Evolutionary conservation across 2,329 filamentous ascomycete genomes (phyloP), one percentile per base, ranked within the genome.

Genomic region (Beauveria australis): DNA sequence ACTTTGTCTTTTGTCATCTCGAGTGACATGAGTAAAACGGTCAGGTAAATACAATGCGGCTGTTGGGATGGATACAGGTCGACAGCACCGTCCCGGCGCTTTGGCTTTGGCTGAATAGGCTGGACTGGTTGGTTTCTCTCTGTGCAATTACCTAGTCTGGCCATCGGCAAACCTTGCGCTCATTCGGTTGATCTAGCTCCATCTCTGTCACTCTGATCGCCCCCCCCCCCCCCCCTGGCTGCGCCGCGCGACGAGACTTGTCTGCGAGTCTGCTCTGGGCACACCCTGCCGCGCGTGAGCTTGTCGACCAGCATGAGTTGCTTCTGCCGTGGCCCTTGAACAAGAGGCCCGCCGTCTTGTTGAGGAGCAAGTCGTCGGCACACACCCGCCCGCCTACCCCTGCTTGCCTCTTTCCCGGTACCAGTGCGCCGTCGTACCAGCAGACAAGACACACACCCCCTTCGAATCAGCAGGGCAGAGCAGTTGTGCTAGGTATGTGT

Each of bases 121-220:
- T 37, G 33, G 24, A 48, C 12, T 40, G n/a, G 46, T 10, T 43
- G 44, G 37, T 65, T 66, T 71, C 70, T 71, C 70, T 72, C 52
- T 40, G 19, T 33, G 66, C 68, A 69, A 74, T 74, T 74, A 69
- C 73, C 72, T 68, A 67, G 73, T 74, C 69, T 69, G 74, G 74
- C 66, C 63, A 68, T 68, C 33, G 33, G 54, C 16, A 57, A 41
- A 16, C 70, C 73, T 70, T 70, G 70, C 71, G 68, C 61, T 68
- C 64, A 69, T 67, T 66, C 63, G 67, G 68, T 72, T 68, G 63
- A 67, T 67, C 65, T 64, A 52, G 64, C 56, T 66, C 63, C 63
- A 63, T 64, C 59, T 64, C 40, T 37, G 12, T 37, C 33, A 37
- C 33, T 37, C 33, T 53, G 55, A 64, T 62, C 56, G 56, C 58